These are phyloP conservation scores for Globisporangium iwayamae DNA, from an alignment of 352 stramenopile genomes.

Conservation along the genomic window DNA sequence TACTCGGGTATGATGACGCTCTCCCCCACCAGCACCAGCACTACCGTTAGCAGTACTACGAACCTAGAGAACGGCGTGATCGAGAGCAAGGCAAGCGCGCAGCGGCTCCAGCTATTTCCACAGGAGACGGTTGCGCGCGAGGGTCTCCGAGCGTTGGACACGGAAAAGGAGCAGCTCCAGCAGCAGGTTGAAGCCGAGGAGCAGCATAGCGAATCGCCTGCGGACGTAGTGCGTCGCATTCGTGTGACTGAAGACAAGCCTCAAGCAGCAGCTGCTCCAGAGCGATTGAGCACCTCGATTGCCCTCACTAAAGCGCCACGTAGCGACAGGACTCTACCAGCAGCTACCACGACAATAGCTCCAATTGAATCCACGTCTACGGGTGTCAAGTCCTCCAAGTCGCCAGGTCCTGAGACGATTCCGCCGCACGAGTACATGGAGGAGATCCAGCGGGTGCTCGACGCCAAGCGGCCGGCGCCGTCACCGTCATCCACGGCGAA, in stretches of 20 bases:
- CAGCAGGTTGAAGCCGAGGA: not conserved
- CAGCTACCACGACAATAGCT: too few relatives aligned
- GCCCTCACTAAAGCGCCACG: not conserved
- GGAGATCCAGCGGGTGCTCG: conserved; percentile 3
- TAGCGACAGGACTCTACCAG: not conserved
- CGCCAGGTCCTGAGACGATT: not conserved
- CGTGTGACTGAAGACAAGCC: not conserved
- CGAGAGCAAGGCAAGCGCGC: not conserved
- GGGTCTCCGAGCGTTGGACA: not conserved
- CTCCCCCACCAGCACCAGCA: not conserved
- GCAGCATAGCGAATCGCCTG: not conserved
- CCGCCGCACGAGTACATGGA: not conserved
- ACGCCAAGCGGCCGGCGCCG: not conserved
- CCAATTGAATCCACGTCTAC: not conserved
- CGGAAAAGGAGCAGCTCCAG: not conserved
- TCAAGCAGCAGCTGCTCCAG: not conserved
- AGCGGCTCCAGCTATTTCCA: not conserved
- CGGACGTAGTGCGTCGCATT: not conserved
- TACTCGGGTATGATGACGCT: conserved; percentile 18
- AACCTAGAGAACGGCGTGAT: not conserved
- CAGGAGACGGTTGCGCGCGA: conserved; percentile 10
- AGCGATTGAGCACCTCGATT: not conserved
- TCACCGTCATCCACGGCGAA: not conserved
- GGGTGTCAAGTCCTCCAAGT: not conserved
- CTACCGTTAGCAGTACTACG: too few relatives aligned